Conservation (phyloP, 2,329 filamentous ascomycete genomes). For the Beauveria rudraprayagi region DNA sequence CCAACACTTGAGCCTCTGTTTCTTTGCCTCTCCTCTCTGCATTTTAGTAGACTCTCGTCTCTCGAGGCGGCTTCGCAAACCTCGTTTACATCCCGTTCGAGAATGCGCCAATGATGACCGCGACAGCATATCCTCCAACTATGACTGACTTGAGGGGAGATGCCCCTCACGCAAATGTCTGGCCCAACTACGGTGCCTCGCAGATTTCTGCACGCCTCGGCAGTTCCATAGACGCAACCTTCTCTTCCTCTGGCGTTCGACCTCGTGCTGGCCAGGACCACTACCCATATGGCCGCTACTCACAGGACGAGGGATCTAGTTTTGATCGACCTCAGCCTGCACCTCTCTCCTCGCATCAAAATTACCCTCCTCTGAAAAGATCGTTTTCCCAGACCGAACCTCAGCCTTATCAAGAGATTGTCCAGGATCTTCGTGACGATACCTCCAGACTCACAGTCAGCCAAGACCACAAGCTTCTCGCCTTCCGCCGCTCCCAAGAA, state of each 20-base stretch:
- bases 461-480: constrained; percentile 53
- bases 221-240: constrained; percentile 41
- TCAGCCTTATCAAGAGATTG: constrained; percentile 51
- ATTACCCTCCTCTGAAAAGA: constrained; percentile 48
- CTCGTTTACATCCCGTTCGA: constrained; percentile 13
- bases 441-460: constrained; percentile 48
- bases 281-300: constrained; percentile 47
- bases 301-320: constrained; percentile 45
- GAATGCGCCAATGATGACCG: constrained; percentile 55
- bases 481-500: constrained; percentile 49
- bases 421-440: constrained; percentile 52
- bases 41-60: background rate
- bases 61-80: background rate
- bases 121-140: constrained; percentile 50
- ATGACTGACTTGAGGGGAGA: constrained; percentile 58
- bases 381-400: constrained; percentile 49
- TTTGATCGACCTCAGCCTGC: constrained; percentile 47
- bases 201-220: constrained; percentile 45
- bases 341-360: constrained; percentile 41
- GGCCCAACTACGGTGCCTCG: constrained; percentile 49
- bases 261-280: constrained; percentile 42
- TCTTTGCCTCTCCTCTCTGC: background rate
- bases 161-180: constrained; percentile 48
- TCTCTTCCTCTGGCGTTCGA: constrained; percentile 36
- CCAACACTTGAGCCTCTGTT: background rate